Conservation (phyloP, 192 early-diverging fungal species). For the Paraglomus brasilianum region DNA sequence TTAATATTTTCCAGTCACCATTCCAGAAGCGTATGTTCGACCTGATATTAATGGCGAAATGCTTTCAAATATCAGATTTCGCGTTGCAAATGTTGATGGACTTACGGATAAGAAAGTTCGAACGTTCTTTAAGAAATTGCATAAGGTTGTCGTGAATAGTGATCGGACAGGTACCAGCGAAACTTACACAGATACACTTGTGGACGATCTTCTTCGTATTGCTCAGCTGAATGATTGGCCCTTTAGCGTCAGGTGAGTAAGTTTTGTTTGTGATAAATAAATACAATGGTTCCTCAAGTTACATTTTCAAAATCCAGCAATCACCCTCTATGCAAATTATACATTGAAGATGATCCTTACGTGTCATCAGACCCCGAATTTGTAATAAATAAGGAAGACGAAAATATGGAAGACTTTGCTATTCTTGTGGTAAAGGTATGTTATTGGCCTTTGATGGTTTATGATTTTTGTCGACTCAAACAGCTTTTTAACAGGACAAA, state of each 20-base stretch:
- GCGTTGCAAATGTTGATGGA: not conserved
- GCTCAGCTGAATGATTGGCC: constrained; percentile 1
- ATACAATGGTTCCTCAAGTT: not conserved
- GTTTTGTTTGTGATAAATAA: not conserved
- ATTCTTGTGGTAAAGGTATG: not conserved
- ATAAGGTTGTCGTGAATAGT: constrained; percentile 4
- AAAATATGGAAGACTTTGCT: constrained; percentile 7
- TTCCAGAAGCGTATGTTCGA: not conserved
- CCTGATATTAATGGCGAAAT: not conserved
- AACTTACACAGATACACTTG: constrained; percentile 18
- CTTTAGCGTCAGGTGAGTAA: constrained; percentile 9
- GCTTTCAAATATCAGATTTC: not conserved
- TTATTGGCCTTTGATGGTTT: not conserved
- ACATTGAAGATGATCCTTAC: not conserved
- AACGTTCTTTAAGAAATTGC: constrained; percentile 14
- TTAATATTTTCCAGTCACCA: not conserved
- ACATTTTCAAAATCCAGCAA: not conserved
- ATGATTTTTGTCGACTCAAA: constrained; percentile 5
- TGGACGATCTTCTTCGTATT: constrained; percentile 17
- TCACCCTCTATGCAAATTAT: not conserved
- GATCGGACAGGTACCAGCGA: not conserved
- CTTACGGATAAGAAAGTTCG: constrained; percentile 17
- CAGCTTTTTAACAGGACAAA: constrained; percentile 4
- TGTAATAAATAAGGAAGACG: not conserved
- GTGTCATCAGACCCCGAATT: constrained; percentile 8